Conservation (phyloP, 768 basidiomycete genomes). For the Hypsizygus marmoreus region DNA sequence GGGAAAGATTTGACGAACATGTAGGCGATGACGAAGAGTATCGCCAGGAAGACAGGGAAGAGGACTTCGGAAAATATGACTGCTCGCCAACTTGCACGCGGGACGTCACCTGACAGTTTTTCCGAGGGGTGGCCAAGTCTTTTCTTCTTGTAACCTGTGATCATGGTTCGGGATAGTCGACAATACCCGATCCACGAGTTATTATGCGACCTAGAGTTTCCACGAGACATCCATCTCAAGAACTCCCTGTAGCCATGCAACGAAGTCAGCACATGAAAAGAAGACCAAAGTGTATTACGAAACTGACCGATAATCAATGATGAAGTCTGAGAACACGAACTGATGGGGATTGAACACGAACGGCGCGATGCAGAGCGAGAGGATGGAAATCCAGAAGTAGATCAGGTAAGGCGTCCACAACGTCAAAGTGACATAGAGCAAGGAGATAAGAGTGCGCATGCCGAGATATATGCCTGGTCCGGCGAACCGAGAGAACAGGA, state of each 20-base stretch:
- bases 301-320: constrained; percentile 86
- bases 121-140: constrained; percentile 95
- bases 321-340: constrained; percentile 95
- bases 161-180: constrained; percentile 94
- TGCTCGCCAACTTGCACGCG: constrained; percentile 90
- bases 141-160: constrained; percentile 99
- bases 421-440: constrained; percentile 91
- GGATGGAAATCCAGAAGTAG: constrained; percentile 97
- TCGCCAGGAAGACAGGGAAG: constrained; percentile 83
- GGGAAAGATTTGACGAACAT: constrained; percentile 93
- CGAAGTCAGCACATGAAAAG: constrained; percentile 5
- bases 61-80: constrained; percentile 87
- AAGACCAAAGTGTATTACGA: neutral
- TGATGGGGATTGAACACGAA: constrained; percentile 99
- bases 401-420: constrained; percentile 91
- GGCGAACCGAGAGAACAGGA: constrained; percentile 96
- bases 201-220: constrained; percentile 94
- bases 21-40: constrained; percentile 86
- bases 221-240: constrained; percentile 98
- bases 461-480: constrained; percentile 98
- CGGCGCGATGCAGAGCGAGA: constrained; percentile 89
- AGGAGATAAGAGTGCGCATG: constrained; percentile 87
- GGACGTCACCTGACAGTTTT: constrained; percentile 93
- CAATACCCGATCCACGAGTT: constrained; percentile 99
- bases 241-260: constrained; percentile 75